Evolutionary conservation across 345 rosid species (phyloP).

Genomic region (Bruguiera gymnorhiza): DNA sequence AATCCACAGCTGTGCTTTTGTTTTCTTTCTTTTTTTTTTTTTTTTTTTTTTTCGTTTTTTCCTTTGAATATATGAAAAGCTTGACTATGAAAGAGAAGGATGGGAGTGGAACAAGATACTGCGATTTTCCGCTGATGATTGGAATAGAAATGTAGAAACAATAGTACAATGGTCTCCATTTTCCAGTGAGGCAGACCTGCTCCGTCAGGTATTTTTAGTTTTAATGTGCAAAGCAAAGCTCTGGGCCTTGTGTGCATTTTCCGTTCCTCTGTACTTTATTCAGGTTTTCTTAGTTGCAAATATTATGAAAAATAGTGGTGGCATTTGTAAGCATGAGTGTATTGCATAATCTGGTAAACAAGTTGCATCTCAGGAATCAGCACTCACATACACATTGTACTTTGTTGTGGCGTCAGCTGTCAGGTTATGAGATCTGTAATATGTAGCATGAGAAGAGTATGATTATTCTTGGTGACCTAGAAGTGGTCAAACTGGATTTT

Average conservation of each 20-base stretch:
- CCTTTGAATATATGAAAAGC: constrained; percentile 43
- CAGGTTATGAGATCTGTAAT: too few species aligned
- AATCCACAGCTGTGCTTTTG: background rate
- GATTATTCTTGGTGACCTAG: too few species aligned
- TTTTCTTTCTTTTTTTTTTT: background rate
- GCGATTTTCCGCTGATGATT: constrained; percentile 53
- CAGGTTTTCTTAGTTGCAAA: too few species aligned
- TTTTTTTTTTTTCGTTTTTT: background rate
- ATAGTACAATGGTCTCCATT: constrained; percentile 83
- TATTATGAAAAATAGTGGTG: background rate
- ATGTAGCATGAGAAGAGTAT: too few species aligned
- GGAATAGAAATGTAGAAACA: constrained; percentile 65
- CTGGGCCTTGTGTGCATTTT: background rate
- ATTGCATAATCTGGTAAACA: too few species aligned
- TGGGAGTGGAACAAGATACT: constrained; percentile 53
- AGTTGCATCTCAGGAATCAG: too few species aligned
- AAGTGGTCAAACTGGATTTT: too few species aligned
- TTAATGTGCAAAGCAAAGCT: background rate
- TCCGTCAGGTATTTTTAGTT: constrained; percentile 55
- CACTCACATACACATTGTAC: too few species aligned
- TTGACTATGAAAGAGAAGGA: constrained; percentile 63
- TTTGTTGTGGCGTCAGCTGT: too few species aligned
- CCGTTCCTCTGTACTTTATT: too few species aligned
- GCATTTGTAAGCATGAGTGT: too few species aligned
- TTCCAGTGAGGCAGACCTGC: constrained; percentile 68